Evolutionary conservation across 495 filamentous ascomycete genomes (phyloP), one percentile per base, ranked within the genome.

Genomic region (Daldinia bambusicola): DNA sequence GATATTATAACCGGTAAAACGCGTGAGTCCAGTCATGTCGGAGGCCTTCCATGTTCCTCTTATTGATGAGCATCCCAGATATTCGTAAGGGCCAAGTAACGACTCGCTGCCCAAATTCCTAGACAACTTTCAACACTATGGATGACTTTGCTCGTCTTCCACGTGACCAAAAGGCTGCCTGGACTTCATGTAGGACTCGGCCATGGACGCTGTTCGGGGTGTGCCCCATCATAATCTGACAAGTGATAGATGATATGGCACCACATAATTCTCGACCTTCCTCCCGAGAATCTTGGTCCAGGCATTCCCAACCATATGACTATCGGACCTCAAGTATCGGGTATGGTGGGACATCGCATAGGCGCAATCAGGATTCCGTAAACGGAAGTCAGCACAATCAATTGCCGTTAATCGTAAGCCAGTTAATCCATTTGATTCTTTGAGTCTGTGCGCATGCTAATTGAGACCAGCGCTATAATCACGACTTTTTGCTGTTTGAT

Each of bases 11-110:
- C 34, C 65, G 62, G 52, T 37, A 14, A 61, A 43, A 16, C 30
- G 16, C 31, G 64, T 63, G 36, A 72, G 65, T 62, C 38, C 34
- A 51, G 55, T 72, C 61, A 16, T 57, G 56, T 55, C 58, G 8
- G 32, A 22, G 43, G 13, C 56, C 55, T 36, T 41, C 41, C 8
- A 36, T 51, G 14, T 22, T 30, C 61, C 48, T 6, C n/a, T 20
- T 12, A 37, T 38, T 68, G 16, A 69, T 16, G n/a, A 26, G 20
- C 26, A 20, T 52, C 51, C 16, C 12, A 72, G 60, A 45, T 18
- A 22, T 8, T 16, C 36, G 45, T 59, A 5, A 51, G n/a, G 20
- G 16, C 18, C 52, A 22, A 30, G 31, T 16, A 53, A 22, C 34
- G 20, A 16, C 20, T 22, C 32, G 20, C 12, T 20, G 30, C 26